Percentiles rank a stretch among this genome's conserved stretches.
These are phyloP conservation scores for Tetrahymena elliotti DNA, from an alignment of 73 alveolate genomes.

Conservation along the genomic window DNA sequence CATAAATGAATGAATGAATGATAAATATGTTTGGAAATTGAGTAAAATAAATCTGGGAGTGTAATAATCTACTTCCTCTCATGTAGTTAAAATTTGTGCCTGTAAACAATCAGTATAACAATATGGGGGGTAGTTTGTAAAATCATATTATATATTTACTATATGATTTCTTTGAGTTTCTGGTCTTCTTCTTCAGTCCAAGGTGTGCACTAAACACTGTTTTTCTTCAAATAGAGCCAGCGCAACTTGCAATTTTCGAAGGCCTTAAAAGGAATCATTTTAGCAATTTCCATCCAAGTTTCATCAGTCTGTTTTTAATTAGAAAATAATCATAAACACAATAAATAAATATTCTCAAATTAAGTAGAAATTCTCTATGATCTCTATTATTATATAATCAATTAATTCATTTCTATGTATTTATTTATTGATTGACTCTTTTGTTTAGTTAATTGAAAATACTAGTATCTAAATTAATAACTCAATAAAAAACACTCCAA, in stretches of 20 bases:
- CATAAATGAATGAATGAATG: neutral
- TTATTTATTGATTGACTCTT: no score
- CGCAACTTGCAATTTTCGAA: neutral
- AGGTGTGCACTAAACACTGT: neutral
- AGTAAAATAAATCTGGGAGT: neutral
- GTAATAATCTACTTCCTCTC: neutral
- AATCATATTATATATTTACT: neutral
- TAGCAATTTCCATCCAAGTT: neutral
- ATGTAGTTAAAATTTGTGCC: neutral
- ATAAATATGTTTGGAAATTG: no score
- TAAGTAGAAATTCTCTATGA: neutral
- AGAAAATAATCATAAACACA: neutral
- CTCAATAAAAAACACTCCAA: no score
- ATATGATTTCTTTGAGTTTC: neutral
- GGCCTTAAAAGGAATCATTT: neutral
- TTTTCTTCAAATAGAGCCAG: neutral
- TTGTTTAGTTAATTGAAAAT: no score
- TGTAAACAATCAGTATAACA: neutral
- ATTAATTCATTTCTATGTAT: no score
- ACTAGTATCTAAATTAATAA: no score
- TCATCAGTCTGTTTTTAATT: neutral
- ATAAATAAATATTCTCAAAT: neutral
- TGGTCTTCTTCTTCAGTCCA: neutral
- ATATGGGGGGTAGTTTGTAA: neutral
- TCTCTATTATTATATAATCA: no score